phyloP scores from a whole-genome alignment of 2,329 filamentous ascomycete species.

The Fusarium mexicanum region DNA sequence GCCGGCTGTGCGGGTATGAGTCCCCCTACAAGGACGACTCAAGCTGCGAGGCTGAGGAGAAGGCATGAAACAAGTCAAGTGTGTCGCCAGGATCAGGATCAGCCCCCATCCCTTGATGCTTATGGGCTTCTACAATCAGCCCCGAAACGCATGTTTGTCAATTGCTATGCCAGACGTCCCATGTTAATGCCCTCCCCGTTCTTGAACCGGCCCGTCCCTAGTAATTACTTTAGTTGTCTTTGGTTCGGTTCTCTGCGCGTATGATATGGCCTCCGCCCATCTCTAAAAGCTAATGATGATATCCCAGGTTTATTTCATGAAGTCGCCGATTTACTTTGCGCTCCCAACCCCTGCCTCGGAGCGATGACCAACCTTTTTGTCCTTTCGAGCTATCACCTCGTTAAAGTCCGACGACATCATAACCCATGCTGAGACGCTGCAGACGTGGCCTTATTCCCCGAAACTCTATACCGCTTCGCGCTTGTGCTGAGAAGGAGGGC shows the following conservation, averaged over 20 bases:
- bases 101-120: slow-evolving; percentile 18
- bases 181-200: slow-evolving; percentile 33
- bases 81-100: slow-evolving; percentile 23
- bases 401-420: neutral
- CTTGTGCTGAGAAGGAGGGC: neutral
- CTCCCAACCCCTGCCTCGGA: neutral
- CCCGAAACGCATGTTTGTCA: slow-evolving; percentile 21
- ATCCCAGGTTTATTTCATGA: slow-evolving; percentile 26
- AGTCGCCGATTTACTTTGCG: slow-evolving; percentile 32
- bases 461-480: slow-evolving; percentile 14
- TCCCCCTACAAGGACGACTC: neutral
- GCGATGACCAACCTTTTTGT: slow-evolving; percentile 6
- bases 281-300: slow-evolving; percentile 13
- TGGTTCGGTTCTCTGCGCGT: slow-evolving; percentile 13
- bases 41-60: slow-evolving; percentile 31
- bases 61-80: slow-evolving; percentile 35
- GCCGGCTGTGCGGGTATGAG: too few species aligned
- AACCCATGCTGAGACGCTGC: slow-evolving; percentile 1
- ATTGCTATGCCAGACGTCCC: slow-evolving; percentile 21
- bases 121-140: slow-evolving; percentile 15
- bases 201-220: slow-evolving; percentile 44
- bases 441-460: slow-evolving; percentile 19
- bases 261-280: slow-evolving; percentile 24
- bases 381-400: slow-evolving; percentile 6
- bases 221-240: slow-evolving; percentile 32